Evolutionary conservation across 345 rosid species (phyloP), one percentile per base, ranked within the genome.

Genomic region (Pelargonium nanum): DNA sequence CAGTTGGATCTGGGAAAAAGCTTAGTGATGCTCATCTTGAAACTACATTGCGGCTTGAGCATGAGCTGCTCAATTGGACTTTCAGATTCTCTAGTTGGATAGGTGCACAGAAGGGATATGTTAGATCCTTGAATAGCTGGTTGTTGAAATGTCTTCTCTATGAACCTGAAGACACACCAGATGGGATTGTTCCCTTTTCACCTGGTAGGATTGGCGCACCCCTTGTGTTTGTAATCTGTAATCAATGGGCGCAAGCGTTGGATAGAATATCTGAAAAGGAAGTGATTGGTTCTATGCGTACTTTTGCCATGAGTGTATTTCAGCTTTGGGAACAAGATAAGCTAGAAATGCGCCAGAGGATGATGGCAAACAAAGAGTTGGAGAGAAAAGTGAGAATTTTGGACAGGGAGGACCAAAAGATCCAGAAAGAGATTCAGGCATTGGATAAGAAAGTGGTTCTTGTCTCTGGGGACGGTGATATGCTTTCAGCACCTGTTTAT

Each of bases 121-220:
- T 88, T 53, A 80, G 56, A 64, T 87, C 96, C 66, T 64, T 94
- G 73, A 90, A 94, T 68, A 71, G 64, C 66, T 94, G 99, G 97
- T 95, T 94, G 57, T 57, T 81, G 60, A 88, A 80, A 64, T 88
- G 95, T 79, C 83, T 94, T 65, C 68, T 72, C 24, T 81, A 94
- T 51, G 99, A 83, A 77, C 99, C 97, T 6, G 99, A 94, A 72
- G 88, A 80, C 57, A 94, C 96, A 22, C 61, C 89, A 0, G 97
- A 94, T 74, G 99, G 97, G 5, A 66, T 78, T 21, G 85, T 17
- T 61, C 99, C 99, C 61, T 90, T 88, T 66, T 94, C 99, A 1
- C 99, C 99, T 17, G 88, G 99, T 63, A 80, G 97, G 63, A 64
- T 94, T 2, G 97, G 97, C 28, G 99, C 99, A 22, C 99, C 99